These are phyloP conservation scores for Zygosaccharomyces pseudobailii DNA, from an alignment of 1,139 yeast species.

Conservation along the genomic window DNA sequence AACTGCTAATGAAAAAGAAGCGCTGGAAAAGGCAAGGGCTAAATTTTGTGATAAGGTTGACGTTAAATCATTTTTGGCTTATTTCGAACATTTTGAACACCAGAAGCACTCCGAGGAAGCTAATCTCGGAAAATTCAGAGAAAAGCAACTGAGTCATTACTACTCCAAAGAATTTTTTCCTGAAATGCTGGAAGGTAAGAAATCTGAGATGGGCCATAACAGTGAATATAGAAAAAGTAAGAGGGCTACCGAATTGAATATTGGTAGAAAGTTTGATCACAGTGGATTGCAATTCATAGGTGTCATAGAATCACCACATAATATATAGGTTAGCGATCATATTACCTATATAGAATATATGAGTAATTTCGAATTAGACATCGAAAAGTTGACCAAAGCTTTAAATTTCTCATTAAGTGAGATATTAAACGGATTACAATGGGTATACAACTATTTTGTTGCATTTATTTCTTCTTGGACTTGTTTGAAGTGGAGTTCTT, in stretches of 20 bases:
- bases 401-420: neutral
- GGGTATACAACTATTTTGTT: neutral
- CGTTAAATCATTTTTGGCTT: slow-evolving; percentile 19
- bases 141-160: slow-evolving; percentile 23
- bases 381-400: neutral
- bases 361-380: too few relatives aligned
- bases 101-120: slow-evolving; percentile 19
- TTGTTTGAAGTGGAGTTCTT: slow-evolving; percentile 86
- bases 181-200: slow-evolving; percentile 11
- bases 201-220: slow-evolving; percentile 2
- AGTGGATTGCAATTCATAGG: slow-evolving; percentile 3
- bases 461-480: slow-evolving; percentile 39
- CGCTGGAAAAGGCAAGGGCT: slow-evolving; percentile 22
- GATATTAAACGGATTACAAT: neutral
- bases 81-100: slow-evolving; percentile 23
- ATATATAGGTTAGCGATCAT: neutral
- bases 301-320: neutral
- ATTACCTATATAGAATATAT: too few relatives aligned
- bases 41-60: slow-evolving; percentile 26
- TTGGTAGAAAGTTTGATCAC: slow-evolving; percentile 18
- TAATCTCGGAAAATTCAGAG: slow-evolving; percentile 23
- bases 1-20: slow-evolving; percentile 19
- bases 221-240: slow-evolving; percentile 14
- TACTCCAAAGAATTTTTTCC: slow-evolving; percentile 23
- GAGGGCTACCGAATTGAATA: slow-evolving; percentile 19